These are phyloP conservation scores for Chlamydomonas sp. DNA, from an alignment of 139 green algal genomes.

Conservation along the genomic window DNA sequence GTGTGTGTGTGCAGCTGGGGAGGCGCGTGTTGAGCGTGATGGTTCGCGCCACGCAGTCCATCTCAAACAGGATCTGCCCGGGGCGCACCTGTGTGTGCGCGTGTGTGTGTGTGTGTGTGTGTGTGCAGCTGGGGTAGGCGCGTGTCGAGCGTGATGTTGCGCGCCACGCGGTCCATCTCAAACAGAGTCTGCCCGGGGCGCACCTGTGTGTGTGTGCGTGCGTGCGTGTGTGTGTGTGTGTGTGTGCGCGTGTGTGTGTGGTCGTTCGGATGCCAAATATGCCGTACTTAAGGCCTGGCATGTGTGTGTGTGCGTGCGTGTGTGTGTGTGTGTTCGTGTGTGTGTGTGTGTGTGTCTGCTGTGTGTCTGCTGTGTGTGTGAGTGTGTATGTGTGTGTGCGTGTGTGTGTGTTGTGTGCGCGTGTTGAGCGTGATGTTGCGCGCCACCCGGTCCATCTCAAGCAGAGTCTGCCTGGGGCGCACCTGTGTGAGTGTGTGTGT, in stretches of 20 bases:
- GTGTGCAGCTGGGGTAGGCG: too few species aligned
- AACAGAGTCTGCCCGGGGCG: constrained; percentile 9
- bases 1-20: too few species aligned
- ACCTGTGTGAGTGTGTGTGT: neutral
- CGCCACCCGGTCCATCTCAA: constrained; percentile 7
- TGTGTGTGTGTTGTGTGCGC: neutral
- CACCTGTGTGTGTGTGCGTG: too few species aligned
- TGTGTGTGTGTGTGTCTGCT: too few species aligned
- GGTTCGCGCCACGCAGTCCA: constrained; percentile 3
- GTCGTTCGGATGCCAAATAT: too few species aligned
- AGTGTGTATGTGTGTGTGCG: neutral
- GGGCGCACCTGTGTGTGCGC: neutral
- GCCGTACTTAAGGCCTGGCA: constrained; percentile 19
- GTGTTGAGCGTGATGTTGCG: constrained; percentile 7
- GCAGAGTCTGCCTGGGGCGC: neutral
- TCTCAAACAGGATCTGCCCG: constrained; percentile 11
- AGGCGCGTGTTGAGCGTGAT: too few species aligned
- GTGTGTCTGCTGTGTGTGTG: neutral
- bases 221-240: too few species aligned
- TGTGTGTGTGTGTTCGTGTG: neutral
- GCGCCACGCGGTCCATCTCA: constrained; percentile 9
- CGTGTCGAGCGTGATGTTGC: too few species aligned
- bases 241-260: neutral
- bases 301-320: too few species aligned
- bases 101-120: too few species aligned